phyloP scores from a whole-genome alignment of 2,329 filamentous ascomycete species.

The Stagonosporopsis vannaccii region DNA sequence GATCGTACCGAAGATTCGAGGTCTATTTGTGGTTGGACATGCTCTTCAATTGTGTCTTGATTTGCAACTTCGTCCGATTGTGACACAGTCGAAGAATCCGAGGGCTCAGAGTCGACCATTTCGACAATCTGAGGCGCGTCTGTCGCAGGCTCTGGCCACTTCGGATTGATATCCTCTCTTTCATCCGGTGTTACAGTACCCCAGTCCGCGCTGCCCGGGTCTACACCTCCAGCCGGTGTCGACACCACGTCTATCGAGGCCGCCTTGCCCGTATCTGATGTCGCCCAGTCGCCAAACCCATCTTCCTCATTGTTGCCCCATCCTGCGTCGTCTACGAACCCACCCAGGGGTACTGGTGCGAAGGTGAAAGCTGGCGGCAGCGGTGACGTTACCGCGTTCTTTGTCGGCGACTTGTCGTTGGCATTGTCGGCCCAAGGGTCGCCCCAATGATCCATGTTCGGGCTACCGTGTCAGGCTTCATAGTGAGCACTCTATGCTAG shows the following conservation, averaged over 20 bases:
- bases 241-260: not conserved
- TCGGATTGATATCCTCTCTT: constrained; percentile 12
- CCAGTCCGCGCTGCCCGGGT: constrained; percentile 16
- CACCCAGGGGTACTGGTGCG: constrained; percentile 34
- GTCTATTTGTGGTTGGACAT: constrained; percentile 27
- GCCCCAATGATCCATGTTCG: constrained; percentile 52
- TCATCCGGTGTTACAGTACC: constrained; percentile 1
- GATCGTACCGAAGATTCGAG: constrained; percentile 43
- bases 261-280: constrained; percentile 13
- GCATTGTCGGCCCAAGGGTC: constrained; percentile 52
- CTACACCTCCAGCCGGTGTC: not conserved
- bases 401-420: constrained; percentile 30
- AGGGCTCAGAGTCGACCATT: constrained; percentile 36
- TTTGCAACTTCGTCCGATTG: constrained; percentile 19
- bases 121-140: constrained; percentile 19
- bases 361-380: constrained; percentile 22
- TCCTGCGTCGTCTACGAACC: constrained; percentile 47
- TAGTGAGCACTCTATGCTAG: constrained; percentile 42
- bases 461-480: constrained; percentile 40
- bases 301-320: constrained; percentile 44
- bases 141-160: constrained; percentile 21
- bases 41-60: constrained; percentile 30
- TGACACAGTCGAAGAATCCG: constrained; percentile 41
- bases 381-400: constrained; percentile 34
- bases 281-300: constrained; percentile 41